phyloP scores from a whole-genome alignment of 169 alveolate genomes.

The Plasmodium vivax region DNA sequence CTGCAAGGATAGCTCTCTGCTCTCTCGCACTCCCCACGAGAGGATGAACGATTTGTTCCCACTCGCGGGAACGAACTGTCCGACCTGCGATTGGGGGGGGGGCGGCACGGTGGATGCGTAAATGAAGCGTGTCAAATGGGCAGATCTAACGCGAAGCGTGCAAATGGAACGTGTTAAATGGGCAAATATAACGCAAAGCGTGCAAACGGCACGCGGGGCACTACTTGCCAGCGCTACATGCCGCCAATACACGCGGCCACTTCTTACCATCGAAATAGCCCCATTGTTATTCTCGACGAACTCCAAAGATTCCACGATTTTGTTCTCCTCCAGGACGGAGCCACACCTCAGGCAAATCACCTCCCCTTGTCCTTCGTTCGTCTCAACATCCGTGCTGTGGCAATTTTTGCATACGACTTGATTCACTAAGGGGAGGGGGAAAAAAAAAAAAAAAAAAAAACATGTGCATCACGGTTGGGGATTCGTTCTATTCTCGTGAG shows the following conservation, averaged over 20 bases:
- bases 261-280: slow-evolving; percentile 79
- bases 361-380: slow-evolving; percentile 88
- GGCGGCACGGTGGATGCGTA: background rate
- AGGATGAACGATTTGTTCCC: slow-evolving; percentile 87
- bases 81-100: slow-evolving; percentile 71
- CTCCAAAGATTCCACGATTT: slow-evolving; percentile 87
- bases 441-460: background rate
- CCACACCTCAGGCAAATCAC: slow-evolving; percentile 90
- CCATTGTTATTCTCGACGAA: slow-evolving; percentile 88
- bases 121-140: background rate
- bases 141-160: background rate
- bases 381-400: slow-evolving; percentile 62
- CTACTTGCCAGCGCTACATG: background rate
- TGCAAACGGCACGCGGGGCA: background rate
- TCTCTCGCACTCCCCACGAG: slow-evolving; percentile 85
- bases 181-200: background rate
- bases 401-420: slow-evolving; percentile 51
- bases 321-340: slow-evolving; percentile 89
- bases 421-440: slow-evolving; percentile 22
- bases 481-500: background rate
- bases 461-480: background rate
- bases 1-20: slow-evolving; percentile 86
- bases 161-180: background rate
- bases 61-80: slow-evolving; percentile 88
- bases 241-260: background rate